Percentiles rank a stretch among this genome's conserved stretches.
Evolutionary conservation across 2,329 filamentous ascomycete species (phyloP).

Genomic region (Alternaria panax): DNA sequence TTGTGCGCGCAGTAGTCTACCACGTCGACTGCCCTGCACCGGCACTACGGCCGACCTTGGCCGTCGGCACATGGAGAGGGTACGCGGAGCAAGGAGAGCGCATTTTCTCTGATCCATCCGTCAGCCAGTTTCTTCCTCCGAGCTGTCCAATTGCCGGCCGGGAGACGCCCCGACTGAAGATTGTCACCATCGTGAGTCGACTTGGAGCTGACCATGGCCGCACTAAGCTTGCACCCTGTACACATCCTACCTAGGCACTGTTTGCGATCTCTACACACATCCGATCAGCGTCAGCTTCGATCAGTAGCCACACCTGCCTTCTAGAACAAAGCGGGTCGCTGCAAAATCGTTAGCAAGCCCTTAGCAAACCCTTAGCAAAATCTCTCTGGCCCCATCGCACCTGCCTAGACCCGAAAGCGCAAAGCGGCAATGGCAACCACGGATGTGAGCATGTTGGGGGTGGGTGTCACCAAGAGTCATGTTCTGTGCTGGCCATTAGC

Average conservation of each 20-base stretch:
- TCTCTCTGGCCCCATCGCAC: slow-evolving; percentile 21
- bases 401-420: slow-evolving; percentile 17
- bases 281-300: slow-evolving; percentile 8
- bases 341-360: slow-evolving; percentile 21
- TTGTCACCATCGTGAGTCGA: not conserved
- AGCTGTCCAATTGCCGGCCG: not conserved
- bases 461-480: slow-evolving; percentile 5
- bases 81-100: not conserved
- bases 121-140: not conserved
- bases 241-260: not conserved
- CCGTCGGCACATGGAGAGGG: slow-evolving; percentile 14
- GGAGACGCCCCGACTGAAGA: not conserved
- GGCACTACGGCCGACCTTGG: slow-evolving; percentile 24
- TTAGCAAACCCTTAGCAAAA: slow-evolving; percentile 22
- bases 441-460: slow-evolving; percentile 4
- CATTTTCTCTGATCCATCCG: not conserved
- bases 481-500: not conserved
- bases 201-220: not conserved
- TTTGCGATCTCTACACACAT: not conserved
- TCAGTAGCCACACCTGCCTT: slow-evolving; percentile 27
- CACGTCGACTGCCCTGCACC: slow-evolving; percentile 9
- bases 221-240: not conserved
- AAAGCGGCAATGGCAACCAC: slow-evolving; percentile 14
- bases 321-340: slow-evolving; percentile 40
- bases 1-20: slow-evolving; percentile 18